Evolutionary conservation across 257 asterid genomes (phyloP).

Genomic region (Plantago major): DNA sequence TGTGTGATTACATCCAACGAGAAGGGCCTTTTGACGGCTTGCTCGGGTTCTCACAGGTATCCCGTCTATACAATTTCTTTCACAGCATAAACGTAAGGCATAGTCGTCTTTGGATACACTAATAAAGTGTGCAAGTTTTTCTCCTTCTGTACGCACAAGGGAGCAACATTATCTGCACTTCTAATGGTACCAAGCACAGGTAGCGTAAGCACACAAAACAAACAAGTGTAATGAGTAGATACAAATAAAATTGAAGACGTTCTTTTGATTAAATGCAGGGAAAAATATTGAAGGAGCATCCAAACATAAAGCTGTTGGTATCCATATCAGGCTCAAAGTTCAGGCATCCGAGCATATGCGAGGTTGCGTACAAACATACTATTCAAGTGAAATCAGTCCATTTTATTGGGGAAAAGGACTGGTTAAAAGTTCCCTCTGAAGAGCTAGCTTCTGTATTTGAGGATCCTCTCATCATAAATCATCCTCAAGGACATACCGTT

Average conservation of each 20-base stretch:
- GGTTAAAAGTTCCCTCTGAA: constrained; percentile 58
- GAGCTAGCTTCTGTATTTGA: constrained; percentile 48
- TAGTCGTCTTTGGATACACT: no score
- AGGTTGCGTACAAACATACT: constrained; percentile 47
- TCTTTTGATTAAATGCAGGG: constrained; percentile 30
- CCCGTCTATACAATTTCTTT: not conserved
- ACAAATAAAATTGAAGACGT: not conserved
- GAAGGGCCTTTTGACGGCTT: constrained; percentile 65
- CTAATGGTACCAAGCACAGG: constrained; percentile 57
- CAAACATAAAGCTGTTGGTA: constrained; percentile 38
- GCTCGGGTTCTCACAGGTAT: constrained; percentile 72
- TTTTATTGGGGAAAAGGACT: constrained; percentile 59
- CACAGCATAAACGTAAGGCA: no score
- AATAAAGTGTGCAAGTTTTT: no score
- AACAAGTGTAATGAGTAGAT: not conserved
- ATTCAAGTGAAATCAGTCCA: constrained; percentile 53
- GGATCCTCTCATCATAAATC: constrained; percentile 45
- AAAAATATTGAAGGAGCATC: constrained; percentile 48
- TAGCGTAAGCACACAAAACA: constrained; percentile 2
- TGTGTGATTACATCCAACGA: constrained; percentile 43
- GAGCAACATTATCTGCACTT: constrained; percentile 53
- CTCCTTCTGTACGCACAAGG: constrained; percentile 16
- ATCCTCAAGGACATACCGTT: constrained; percentile 69
- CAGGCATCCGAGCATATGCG: constrained; percentile 43
- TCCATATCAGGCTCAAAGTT: constrained; percentile 64